phyloP scores from a whole-genome alignment of 768 basidiomycete genomes.

The Coprinopsis sp. region DNA sequence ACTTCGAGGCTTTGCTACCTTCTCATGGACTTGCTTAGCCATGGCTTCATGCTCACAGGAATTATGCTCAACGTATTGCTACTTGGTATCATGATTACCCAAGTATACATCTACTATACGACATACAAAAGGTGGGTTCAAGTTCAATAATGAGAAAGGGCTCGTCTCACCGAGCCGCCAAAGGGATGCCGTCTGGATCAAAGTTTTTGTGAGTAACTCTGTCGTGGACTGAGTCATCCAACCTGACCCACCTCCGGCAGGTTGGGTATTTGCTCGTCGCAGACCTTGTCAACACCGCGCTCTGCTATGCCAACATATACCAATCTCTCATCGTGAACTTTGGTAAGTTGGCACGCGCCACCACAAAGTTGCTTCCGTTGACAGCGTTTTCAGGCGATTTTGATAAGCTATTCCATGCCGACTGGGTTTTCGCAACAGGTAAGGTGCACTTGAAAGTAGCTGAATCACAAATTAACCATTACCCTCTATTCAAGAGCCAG shows the following conservation, averaged over 20 bases:
- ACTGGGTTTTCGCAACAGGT: conserved; percentile 37
- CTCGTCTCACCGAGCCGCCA: background rate
- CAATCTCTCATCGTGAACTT: conserved; percentile 6
- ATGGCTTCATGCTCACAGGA: conserved; percentile 16
- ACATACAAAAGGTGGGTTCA: conserved; percentile 14
- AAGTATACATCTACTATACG: conserved; percentile 14
- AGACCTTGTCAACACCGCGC: conserved; percentile 6
- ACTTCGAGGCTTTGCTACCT: background rate
- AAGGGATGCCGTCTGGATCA: background rate
- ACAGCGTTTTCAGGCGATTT: background rate
- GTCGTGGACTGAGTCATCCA: background rate
- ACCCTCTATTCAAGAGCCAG: background rate
- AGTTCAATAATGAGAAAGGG: too few relatives aligned
- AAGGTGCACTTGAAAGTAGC: conserved; percentile 1
- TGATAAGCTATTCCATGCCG: conserved; percentile 8
- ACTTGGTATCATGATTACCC: conserved; percentile 15
- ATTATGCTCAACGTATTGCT: conserved; percentile 13
- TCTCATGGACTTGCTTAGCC: conserved; percentile 3
- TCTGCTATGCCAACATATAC: conserved; percentile 5
- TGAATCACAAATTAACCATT: background rate
- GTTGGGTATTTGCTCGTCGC: conserved; percentile 9
- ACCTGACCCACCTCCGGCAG: background rate
- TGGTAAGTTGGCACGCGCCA: background rate
- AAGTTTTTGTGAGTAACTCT: background rate
- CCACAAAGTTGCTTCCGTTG: background rate